Percentiles rank a stretch among this genome's conserved stretches.
These are phyloP conservation scores for Anthracocystis panici-leucophaei DNA, from an alignment of 1,284 basidiomycete species.

Conservation along the genomic window DNA sequence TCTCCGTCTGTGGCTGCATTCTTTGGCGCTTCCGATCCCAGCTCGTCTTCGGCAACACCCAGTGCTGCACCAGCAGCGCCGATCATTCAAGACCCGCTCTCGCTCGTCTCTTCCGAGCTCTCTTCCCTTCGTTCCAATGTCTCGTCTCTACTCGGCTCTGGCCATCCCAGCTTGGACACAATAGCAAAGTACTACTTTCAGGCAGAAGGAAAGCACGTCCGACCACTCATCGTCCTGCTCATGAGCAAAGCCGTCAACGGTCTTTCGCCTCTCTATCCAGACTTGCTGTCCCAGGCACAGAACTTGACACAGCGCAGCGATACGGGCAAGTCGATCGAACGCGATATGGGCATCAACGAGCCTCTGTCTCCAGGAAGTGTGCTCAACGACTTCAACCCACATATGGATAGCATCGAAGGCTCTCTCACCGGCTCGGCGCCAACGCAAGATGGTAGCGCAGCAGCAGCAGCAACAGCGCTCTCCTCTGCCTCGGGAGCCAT, in stretches of 20 bases:
- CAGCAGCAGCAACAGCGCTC: constrained; percentile 10
- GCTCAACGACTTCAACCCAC: constrained; percentile 85
- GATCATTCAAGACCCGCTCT: constrained; percentile 59
- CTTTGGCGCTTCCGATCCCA: constrained; percentile 31
- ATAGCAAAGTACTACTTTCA: constrained; percentile 95
- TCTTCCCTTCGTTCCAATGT: constrained; percentile 80
- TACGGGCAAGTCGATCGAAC: constrained; percentile 56
- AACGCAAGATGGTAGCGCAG: constrained; percentile 12
- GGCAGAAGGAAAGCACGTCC: constrained; percentile 79
- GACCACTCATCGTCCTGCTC: constrained; percentile 89
- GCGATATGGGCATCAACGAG: constrained; percentile 73
- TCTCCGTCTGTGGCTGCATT: constrained; percentile 35
- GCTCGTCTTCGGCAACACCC: constrained; percentile 9
- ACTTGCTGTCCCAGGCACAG: constrained; percentile 69
- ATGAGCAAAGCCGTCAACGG: constrained; percentile 92
- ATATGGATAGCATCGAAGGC: constrained; percentile 51
- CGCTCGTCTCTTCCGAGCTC: constrained; percentile 73
- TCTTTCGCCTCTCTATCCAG: constrained; percentile 74
- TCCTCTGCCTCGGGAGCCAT: constrained; percentile 44
- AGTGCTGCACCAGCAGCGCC: constrained; percentile 11
- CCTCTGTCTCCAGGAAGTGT: constrained; percentile 80
- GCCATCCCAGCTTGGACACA: constrained; percentile 85
- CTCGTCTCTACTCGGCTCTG: constrained; percentile 84
- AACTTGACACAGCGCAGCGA: constrained; percentile 63
- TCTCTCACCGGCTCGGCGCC: constrained; percentile 5